These are phyloP conservation scores for Haberlea rhodopensis DNA, from an alignment of 257 asterid species.

Conservation along the genomic window DNA sequence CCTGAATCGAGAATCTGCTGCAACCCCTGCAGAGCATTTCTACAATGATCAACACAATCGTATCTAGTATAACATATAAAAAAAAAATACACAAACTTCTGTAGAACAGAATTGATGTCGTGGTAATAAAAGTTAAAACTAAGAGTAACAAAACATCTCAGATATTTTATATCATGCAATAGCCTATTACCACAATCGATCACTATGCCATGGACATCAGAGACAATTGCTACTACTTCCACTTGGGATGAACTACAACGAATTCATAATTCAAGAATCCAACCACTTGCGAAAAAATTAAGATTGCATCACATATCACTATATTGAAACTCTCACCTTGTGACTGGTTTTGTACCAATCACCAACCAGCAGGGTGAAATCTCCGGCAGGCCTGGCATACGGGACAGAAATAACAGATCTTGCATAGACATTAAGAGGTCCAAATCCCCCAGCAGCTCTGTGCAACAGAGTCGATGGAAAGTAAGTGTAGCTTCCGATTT, in stretches of 20 bases:
- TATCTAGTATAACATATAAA: no score
- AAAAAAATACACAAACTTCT: no score
- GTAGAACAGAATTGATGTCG: no score
- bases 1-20: conserved; percentile 78
- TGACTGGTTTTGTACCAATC: conserved; percentile 81
- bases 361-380: conserved; percentile 74
- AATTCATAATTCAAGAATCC: no score
- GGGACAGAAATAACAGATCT: conserved; percentile 95
- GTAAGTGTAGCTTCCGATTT: conserved; percentile 87
- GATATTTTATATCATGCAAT: no score
- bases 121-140: no score
- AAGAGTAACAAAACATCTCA: no score
- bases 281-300: no score
- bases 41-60: no score
- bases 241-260: not conserved
- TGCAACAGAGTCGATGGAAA: conserved; percentile 91
- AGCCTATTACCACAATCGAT: no score
- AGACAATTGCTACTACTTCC: no score
- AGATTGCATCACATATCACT: not conserved
- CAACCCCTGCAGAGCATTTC: conserved; percentile 51
- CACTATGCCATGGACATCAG: no score
- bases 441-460: conserved; percentile 85
- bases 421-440: conserved; percentile 70
- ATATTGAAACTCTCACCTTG: conserved; percentile 44
- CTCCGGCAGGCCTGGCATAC: conserved; percentile 74